Evolutionary conservation across 2,329 filamentous ascomycete species (phyloP), one percentile per base, ranked within the genome.

Genomic region (Tolypocladium inflatum): DNA sequence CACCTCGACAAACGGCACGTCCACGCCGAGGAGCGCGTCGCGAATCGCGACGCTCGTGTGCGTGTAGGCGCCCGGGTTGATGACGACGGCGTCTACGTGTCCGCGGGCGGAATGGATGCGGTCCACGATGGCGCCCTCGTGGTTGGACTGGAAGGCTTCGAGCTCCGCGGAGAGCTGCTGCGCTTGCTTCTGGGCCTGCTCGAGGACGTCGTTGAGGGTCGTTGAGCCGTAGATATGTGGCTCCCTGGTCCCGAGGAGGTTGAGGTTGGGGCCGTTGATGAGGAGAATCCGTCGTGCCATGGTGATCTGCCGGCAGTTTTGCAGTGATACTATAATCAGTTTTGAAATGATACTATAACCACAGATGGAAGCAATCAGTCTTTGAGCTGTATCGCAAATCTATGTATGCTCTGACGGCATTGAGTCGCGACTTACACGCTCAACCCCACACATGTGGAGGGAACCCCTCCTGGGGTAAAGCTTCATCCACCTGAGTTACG

Each of bases 181-280:
- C 38, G 82, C 83, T 60, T 86, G 83, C 0, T 73, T 60, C 54
- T 74, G 66, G 30, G 81, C 80, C 11, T 73, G 64, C 2, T 70
- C 59, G 53, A 84, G 77, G 19, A 92, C 79, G 63, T 89, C 82
- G 23, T 75, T 55, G 15, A 92, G 83, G 0, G 88, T 90, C 0
- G 84, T 85, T 60, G 76, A 78, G 67, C 89, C 89, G 74, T 92
- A 91, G 65, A 90, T 80, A 35, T 84, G 75, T 19, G 89, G 88
- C 70, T 93, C 88, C 26, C 89, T 80, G 15, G 83, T 87, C 41
- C 89, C 89, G 37, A 92, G 81, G 55, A 92, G 85, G 74, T 91
- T 91, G 65, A 92, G 85, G 71, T 92, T 92, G 38, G 88, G 88
- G n/a, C 89, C 88, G 72, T 91, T 91, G 76, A 91, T 84, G 63